These are phyloP conservation scores for Ceratobasidium sp. DNA, from an alignment of 1,284 basidiomycete genomes.

Conservation along the genomic window DNA sequence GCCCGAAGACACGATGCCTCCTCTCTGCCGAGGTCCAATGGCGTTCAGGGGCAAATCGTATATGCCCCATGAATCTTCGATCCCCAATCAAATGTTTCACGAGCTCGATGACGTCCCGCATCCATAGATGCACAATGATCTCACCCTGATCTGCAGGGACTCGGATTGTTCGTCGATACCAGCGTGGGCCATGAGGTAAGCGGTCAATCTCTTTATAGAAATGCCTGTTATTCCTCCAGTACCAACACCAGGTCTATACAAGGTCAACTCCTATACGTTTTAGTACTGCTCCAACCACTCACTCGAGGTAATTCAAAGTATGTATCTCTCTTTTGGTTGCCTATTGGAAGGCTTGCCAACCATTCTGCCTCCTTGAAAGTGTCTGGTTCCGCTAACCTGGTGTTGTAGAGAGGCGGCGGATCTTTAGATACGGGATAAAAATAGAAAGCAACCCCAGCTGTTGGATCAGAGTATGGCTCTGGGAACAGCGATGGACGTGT, in stretches of 20 bases:
- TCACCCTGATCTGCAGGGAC: not conserved
- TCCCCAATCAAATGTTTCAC: not conserved
- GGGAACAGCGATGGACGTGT: not conserved
- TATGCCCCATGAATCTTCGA: not conserved
- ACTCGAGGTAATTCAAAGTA: not conserved
- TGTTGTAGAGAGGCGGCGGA: not conserved
- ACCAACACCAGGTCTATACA: not conserved
- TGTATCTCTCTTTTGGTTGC: not conserved
- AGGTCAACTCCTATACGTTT: not conserved
- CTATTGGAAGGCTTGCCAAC: not conserved
- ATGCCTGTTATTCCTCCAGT: not conserved
- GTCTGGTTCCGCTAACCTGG: not conserved
- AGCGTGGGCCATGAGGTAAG: not conserved
- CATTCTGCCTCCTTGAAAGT: not conserved
- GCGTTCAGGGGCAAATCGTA: not conserved
- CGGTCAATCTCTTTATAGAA: not conserved
- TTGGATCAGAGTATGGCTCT: not conserved
- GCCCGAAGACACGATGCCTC: not conserved
- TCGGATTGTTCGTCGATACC: not conserved
- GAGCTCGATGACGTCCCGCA: not conserved
- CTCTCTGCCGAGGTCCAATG: not conserved
- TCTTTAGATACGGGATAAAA: not conserved
- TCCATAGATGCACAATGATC: not conserved
- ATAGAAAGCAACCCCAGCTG: not conserved
- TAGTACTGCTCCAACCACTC: too few species aligned